These are phyloP conservation scores for Thermothielavioides terrestris DNA, from an alignment of 495 filamentous ascomycete species.

Conservation along the genomic window DNA sequence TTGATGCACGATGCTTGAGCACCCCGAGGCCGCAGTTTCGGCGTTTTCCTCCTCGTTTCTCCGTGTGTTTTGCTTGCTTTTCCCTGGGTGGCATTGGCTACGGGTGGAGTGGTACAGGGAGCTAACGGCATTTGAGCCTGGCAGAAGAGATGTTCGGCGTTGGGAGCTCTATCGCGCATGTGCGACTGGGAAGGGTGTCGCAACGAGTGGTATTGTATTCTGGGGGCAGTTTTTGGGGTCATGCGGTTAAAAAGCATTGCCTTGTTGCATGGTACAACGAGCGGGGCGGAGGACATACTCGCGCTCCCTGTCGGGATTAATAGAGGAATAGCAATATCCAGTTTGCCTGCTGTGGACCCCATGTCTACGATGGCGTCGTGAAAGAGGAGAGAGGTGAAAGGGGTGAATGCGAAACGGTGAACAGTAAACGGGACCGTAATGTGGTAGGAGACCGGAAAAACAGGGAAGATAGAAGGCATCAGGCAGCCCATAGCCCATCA, in stretches of 20 bases:
- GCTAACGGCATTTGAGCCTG: not conserved
- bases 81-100: not conserved
- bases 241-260: not conserved
- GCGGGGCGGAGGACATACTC: not conserved
- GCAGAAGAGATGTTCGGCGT: not conserved
- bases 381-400: too few species aligned
- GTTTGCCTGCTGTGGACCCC: too few species aligned
- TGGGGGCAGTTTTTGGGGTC: not conserved
- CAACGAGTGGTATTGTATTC: not conserved
- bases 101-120: not conserved
- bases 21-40: not conserved
- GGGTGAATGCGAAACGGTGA: too few species aligned
- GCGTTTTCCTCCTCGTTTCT: not conserved
- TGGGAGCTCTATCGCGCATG: not conserved
- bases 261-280: not conserved
- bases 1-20: constrained; percentile 54
- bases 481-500: too few species aligned
- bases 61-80: not conserved
- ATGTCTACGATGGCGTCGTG: too few species aligned
- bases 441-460: too few species aligned
- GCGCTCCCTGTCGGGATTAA: not conserved
- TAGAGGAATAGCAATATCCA: not conserved
- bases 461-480: too few species aligned
- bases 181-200: not conserved
- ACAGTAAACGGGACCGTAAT: too few species aligned